A percentile compares a stretch with the other conserved stretches of the same genome.
Evolutionary conservation across 768 basidiomycete genomes (phyloP).

Genomic region (Suillus cothurnatus): DNA sequence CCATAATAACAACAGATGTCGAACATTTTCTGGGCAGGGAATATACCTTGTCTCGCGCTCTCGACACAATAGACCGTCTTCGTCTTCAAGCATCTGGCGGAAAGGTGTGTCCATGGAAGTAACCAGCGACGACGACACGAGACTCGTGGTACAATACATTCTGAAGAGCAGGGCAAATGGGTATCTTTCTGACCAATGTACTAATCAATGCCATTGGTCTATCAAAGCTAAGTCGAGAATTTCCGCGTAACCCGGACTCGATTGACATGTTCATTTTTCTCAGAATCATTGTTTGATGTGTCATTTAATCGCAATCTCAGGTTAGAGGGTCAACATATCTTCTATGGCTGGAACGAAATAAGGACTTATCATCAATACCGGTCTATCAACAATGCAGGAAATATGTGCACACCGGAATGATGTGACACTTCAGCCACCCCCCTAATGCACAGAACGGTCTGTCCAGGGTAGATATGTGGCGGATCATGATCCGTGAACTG

Average conservation of each 20-base stretch:
- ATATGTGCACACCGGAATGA: slow-evolving; percentile 44
- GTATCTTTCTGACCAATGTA: slow-evolving; percentile 75
- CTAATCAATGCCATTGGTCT: slow-evolving; percentile 42
- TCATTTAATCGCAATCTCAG: slow-evolving; percentile 18
- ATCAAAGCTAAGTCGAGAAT: slow-evolving; percentile 35
- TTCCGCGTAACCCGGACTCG: slow-evolving; percentile 49
- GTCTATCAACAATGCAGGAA: slow-evolving; percentile 52
- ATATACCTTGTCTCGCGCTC: slow-evolving; percentile 69
- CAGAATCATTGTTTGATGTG: slow-evolving; percentile 65
- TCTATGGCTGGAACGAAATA: slow-evolving; percentile 66
- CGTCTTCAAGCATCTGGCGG: slow-evolving; percentile 47
- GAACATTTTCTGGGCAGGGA: slow-evolving; percentile 60
- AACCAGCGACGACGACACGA: slow-evolving; percentile 51
- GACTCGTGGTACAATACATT: slow-evolving; percentile 50
- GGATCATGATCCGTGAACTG: slow-evolving; percentile 52
- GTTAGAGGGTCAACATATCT: slow-evolving; percentile 41
- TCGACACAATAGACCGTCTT: slow-evolving; percentile 65
- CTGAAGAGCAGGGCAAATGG: slow-evolving; percentile 46
- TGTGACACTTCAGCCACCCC: neutral
- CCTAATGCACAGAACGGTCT: slow-evolving; percentile 51
- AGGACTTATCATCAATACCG: slow-evolving; percentile 70
- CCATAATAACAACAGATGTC: neutral
- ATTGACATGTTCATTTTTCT: slow-evolving; percentile 57
- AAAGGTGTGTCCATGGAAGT: neutral
- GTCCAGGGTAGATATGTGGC: slow-evolving; percentile 59